Evolutionary conservation across 2,329 filamentous ascomycete genomes (phyloP).

Genomic region (Tolypocladium tropicale): DNA sequence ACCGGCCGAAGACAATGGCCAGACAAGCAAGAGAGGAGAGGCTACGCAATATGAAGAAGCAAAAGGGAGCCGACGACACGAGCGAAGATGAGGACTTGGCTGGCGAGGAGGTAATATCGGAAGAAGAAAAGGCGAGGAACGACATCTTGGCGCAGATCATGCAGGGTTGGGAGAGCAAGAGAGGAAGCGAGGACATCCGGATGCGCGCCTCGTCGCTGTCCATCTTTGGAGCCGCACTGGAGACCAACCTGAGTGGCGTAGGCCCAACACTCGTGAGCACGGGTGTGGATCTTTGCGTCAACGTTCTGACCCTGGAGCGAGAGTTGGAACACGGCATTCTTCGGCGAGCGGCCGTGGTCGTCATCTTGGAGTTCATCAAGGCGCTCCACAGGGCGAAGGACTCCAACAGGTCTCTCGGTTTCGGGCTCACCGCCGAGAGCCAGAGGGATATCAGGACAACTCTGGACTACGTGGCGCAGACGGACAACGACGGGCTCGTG

Average conservation of each 20-base stretch:
- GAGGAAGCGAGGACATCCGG: slow-evolving; percentile 58
- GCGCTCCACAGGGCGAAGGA: slow-evolving; percentile 46
- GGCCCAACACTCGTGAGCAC: slow-evolving; percentile 41
- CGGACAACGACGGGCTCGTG: slow-evolving; percentile 60
- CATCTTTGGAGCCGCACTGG: slow-evolving; percentile 49
- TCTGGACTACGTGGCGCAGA: slow-evolving; percentile 51
- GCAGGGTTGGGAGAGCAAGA: slow-evolving; percentile 55
- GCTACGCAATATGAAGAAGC: slow-evolving; percentile 35
- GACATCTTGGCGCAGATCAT: slow-evolving; percentile 50
- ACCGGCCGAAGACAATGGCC: slow-evolving; percentile 47
- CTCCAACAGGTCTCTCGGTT: slow-evolving; percentile 33
- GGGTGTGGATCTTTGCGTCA: slow-evolving; percentile 52
- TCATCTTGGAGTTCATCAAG: slow-evolving; percentile 50
- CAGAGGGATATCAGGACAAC: slow-evolving; percentile 52
- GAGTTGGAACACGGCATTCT: slow-evolving; percentile 52
- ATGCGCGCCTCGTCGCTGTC: slow-evolving; percentile 61
- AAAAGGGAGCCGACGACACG: slow-evolving; percentile 38
- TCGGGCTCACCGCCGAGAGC: slow-evolving; percentile 44
- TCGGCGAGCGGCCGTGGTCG: slow-evolving; percentile 53
- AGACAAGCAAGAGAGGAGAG: slow-evolving; percentile 42
- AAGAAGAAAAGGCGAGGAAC: slow-evolving; percentile 33
- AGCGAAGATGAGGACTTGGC: slow-evolving; percentile 28
- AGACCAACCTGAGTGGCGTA: slow-evolving; percentile 48
- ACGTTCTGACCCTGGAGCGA: slow-evolving; percentile 52
- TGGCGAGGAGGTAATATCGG: slow-evolving; percentile 35